These are phyloP conservation scores for Pythium pyrilobum DNA, from an alignment of 352 stramenopile species.

Conservation along the genomic window DNA sequence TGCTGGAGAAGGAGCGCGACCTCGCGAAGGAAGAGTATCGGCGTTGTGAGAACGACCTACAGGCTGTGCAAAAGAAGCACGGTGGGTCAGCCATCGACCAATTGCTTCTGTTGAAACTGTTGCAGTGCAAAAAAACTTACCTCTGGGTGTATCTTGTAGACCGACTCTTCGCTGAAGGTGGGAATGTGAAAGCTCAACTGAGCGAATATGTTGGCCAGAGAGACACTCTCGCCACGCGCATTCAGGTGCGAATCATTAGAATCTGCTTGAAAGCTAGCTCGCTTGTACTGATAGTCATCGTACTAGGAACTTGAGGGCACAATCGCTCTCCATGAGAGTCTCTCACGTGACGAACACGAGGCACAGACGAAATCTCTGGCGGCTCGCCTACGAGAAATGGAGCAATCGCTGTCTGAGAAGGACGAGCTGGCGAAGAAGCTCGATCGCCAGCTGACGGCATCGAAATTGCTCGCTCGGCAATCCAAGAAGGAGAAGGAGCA, in stretches of 20 bases:
- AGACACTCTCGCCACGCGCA: conserved; percentile 2
- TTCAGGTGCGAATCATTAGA: conserved; percentile 22
- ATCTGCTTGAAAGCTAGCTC: too few species aligned
- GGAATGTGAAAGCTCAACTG: conserved; percentile 13
- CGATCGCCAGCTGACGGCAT: conserved; percentile 58
- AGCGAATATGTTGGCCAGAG: not conserved
- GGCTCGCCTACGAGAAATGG: conserved; percentile 30
- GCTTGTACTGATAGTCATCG: not conserved
- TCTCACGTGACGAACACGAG: conserved; percentile 35
- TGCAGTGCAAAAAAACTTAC: too few species aligned
- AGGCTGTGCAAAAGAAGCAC: conserved; percentile 25
- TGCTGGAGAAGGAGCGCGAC: conserved; percentile 55
- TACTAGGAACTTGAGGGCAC: conserved; percentile 38
- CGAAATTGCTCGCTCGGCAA: conserved; percentile 60
- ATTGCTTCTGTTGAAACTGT: not conserved
- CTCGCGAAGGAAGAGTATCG: conserved; percentile 29
- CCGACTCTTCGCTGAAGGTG: conserved; percentile 16
- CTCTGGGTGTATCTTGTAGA: too few species aligned
- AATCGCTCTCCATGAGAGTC: conserved; percentile 29
- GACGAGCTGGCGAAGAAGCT: conserved; percentile 39
- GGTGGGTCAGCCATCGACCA: conserved; percentile 15
- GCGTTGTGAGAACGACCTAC: conserved; percentile 16
- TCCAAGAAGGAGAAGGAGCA: conserved; percentile 71
- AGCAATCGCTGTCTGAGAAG: conserved; percentile 38
- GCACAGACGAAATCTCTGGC: conserved; percentile 15